Evolutionary conservation across 73 alveolate genomes (phyloP).

Genomic region (Paraurostyla sp.): DNA sequence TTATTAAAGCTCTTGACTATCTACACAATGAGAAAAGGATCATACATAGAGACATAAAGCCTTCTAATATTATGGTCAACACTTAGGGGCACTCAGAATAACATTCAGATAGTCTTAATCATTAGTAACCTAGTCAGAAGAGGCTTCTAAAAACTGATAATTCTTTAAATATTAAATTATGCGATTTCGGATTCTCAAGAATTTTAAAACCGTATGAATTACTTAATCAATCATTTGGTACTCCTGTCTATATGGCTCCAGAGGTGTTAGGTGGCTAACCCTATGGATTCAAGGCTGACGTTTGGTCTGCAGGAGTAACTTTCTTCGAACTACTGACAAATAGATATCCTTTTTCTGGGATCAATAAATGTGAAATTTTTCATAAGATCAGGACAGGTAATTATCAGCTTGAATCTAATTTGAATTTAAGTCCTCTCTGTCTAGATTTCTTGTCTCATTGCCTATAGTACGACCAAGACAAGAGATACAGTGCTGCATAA

Average conservation of each 20-base stretch:
- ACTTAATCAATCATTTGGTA: constrained; percentile 44
- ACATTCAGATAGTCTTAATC: no score
- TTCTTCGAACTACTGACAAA: constrained; percentile 5
- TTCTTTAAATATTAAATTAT: constrained; percentile 3
- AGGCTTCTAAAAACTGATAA: constrained; percentile 1
- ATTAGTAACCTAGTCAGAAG: no score
- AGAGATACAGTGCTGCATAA: not conserved
- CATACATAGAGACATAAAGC: constrained; percentile 57
- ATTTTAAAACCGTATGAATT: not conserved
- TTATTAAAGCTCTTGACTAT: not conserved
- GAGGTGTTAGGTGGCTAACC: constrained; percentile 67
- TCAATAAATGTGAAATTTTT: not conserved
- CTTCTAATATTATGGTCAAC: constrained; percentile 31
- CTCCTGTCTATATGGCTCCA: constrained; percentile 84
- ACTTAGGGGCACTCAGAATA: no score
- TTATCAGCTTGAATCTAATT: not conserved
- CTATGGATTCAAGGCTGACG: constrained; percentile 70
- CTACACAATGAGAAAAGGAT: constrained; percentile 39
- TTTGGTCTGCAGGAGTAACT: constrained; percentile 61
- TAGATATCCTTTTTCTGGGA: constrained; percentile 2
- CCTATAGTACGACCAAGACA: constrained; percentile 9
- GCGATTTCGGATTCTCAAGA: constrained; percentile 62
- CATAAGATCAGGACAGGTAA: constrained; percentile 24
- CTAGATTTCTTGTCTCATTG: constrained; percentile 30
- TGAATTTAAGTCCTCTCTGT: constrained; percentile 5